Conservation (phyloP, 208 protist species). For the Angomonas desouzai region DNA sequence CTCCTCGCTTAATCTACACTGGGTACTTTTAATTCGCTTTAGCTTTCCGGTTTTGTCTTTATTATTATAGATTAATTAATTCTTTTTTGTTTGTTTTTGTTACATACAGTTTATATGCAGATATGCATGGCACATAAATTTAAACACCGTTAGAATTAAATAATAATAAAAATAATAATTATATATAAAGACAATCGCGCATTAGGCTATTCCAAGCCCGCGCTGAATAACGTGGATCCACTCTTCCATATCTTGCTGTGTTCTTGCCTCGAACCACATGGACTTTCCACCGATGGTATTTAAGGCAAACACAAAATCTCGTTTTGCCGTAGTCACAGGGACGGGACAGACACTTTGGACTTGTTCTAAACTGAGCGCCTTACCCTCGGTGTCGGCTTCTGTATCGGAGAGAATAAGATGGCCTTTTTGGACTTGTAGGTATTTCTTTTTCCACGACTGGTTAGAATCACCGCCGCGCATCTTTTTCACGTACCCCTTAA, state of each 20-base stretch:
- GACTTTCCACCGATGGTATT: constrained; percentile 81
- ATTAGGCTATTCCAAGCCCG: constrained; percentile 64
- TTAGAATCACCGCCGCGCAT: constrained; percentile 49
- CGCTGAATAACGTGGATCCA: constrained; percentile 79
- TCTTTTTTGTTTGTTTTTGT: neutral
- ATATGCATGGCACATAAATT: neutral
- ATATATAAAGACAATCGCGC: neutral
- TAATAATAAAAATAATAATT: constrained; percentile 7
- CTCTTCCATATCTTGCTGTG: constrained; percentile 71
- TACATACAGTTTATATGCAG: neutral
- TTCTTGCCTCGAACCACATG: constrained; percentile 79
- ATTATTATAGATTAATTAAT: too few species aligned
- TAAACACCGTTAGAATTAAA: constrained; percentile 1
- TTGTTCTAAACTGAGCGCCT: constrained; percentile 75
- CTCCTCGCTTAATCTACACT: neutral
- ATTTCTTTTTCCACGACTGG: constrained; percentile 68
- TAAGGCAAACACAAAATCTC: constrained; percentile 76
- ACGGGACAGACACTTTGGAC: constrained; percentile 81
- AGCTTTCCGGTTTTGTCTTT: neutral
- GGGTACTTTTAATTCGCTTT: neutral
- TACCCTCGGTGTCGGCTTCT: constrained; percentile 62
- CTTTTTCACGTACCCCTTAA: constrained; percentile 70
- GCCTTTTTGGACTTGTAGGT: constrained; percentile 63
- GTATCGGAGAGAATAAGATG: constrained; percentile 72
- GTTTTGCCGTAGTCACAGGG: constrained; percentile 40